Evolutionary conservation across 352 stramenopile genomes (phyloP).

Genomic region (Phytophthora syringae): DNA sequence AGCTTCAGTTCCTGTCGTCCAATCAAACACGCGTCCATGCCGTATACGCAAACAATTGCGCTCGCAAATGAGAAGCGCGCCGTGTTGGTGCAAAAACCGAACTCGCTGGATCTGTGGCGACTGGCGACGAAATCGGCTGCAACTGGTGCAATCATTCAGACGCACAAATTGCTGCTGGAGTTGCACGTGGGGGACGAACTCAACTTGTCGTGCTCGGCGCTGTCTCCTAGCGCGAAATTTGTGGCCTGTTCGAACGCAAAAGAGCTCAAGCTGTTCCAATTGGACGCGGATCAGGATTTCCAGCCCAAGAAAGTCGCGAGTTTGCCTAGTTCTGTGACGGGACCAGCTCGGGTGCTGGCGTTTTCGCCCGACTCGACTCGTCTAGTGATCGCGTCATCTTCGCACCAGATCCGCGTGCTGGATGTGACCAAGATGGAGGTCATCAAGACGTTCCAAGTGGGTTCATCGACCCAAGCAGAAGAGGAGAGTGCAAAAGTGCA

Average conservation of each 20-base stretch:
- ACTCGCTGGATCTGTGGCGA: slow-evolving; percentile 75
- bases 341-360: slow-evolving; percentile 66
- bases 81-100: slow-evolving; percentile 78
- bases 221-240: slow-evolving; percentile 87
- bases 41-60: slow-evolving; percentile 72
- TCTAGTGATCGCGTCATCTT: slow-evolving; percentile 67
- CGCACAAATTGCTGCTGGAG: slow-evolving; percentile 78
- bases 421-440: slow-evolving; percentile 77
- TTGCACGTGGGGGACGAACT: slow-evolving; percentile 77
- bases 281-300: slow-evolving; percentile 58
- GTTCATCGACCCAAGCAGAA: slow-evolving; percentile 6
- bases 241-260: slow-evolving; percentile 87
- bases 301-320: slow-evolving; percentile 64
- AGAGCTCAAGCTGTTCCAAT: slow-evolving; percentile 89
- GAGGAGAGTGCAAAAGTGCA: slow-evolving; percentile 25
- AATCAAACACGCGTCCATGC: slow-evolving; percentile 91
- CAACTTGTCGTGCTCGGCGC: slow-evolving; percentile 86
- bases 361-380: slow-evolving; percentile 85
- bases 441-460: slow-evolving; percentile 75
- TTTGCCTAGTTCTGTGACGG: slow-evolving; percentile 40
- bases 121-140: slow-evolving; percentile 43
- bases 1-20: slow-evolving; percentile 88
- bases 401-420: slow-evolving; percentile 75
- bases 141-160: slow-evolving; percentile 44
- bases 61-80: slow-evolving; percentile 72